phyloP scores from a whole-genome alignment of 2,329 filamentous ascomycete species.

The Pseudogymnoascus sp. region DNA sequence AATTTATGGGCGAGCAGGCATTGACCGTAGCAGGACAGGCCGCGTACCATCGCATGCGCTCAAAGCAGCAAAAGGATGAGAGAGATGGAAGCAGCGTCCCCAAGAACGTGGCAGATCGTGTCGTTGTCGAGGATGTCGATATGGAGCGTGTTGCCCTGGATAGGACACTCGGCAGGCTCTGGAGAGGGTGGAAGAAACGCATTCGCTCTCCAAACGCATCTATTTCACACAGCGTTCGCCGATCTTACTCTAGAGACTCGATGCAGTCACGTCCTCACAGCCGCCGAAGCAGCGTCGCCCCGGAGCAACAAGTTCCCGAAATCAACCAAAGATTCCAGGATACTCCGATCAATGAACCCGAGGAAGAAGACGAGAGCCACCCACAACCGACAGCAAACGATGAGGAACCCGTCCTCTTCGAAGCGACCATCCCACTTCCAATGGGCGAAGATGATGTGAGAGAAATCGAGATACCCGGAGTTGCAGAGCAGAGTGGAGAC shows the following conservation, averaged over 20 bases:
- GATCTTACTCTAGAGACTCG: constrained; percentile 42
- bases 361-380: constrained; percentile 10
- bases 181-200: constrained; percentile 92
- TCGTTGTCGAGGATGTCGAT: constrained; percentile 82
- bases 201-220: constrained; percentile 50
- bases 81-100: constrained; percentile 39
- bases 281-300: constrained; percentile 33
- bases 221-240: constrained; percentile 30
- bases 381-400: constrained; percentile 16
- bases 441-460: constrained; percentile 58
- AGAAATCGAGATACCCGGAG: constrained; percentile 72
- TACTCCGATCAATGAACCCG: constrained; percentile 18
- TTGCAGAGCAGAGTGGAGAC: constrained; percentile 54
- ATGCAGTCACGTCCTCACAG: constrained; percentile 24
- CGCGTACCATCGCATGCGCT: constrained; percentile 59
- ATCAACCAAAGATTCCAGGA: constrained; percentile 27
- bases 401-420: constrained; percentile 23
- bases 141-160: constrained; percentile 91
- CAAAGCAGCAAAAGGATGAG: constrained; percentile 50
- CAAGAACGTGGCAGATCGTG: constrained; percentile 48
- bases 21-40: constrained; percentile 81
- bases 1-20: constrained; percentile 87
- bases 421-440: constrained; percentile 60
- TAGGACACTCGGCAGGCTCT: constrained; percentile 76
- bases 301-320: constrained; percentile 30